phyloP scores from a whole-genome alignment of 768 basidiomycete genomes.

The Boletus fagicola region DNA sequence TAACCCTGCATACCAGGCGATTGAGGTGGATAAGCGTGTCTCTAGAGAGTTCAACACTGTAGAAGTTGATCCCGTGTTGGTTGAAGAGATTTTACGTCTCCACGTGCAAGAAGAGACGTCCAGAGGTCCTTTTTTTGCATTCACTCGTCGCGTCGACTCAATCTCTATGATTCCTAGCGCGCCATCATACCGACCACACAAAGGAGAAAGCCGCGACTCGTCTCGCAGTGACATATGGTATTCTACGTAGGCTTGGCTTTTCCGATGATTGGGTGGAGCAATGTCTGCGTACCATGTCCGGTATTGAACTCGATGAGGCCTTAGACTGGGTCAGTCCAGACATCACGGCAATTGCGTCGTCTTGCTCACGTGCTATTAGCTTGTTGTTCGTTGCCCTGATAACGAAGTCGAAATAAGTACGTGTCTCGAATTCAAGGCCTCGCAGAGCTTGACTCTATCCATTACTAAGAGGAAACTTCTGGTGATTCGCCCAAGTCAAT shows the following conservation, averaged over 20 bases:
- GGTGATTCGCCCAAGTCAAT: conserved; percentile 11
- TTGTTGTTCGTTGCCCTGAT: conserved; percentile 61
- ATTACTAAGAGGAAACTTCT: conserved; percentile 12
- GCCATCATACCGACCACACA: conserved; percentile 43
- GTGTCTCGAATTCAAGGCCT: conserved; percentile 4
- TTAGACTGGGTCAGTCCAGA: conserved; percentile 76
- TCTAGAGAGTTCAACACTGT: conserved; percentile 61
- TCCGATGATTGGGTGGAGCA: conserved; percentile 63
- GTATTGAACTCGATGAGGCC: conserved; percentile 82
- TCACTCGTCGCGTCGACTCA: conserved; percentile 1
- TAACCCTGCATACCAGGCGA: conserved; percentile 39
- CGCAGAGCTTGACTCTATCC: conserved; percentile 1
- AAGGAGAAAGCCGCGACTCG: conserved; percentile 71
- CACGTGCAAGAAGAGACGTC: conserved; percentile 38
- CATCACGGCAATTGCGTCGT: not conserved
- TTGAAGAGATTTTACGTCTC: conserved; percentile 59
- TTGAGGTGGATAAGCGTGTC: conserved; percentile 79
- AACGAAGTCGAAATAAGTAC: conserved; percentile 49
- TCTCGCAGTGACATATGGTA: conserved; percentile 79
- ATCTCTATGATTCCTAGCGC: conserved; percentile 3
- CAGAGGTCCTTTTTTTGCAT: conserved; percentile 22
- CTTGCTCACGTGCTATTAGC: conserved; percentile 39
- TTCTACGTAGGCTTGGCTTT: conserved; percentile 77
- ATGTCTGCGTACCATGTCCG: conserved; percentile 63
- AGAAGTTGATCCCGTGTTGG: conserved; percentile 57